Percentiles rank a stretch among this genome's conserved stretches.
phyloP scores from a whole-genome alignment of 2,329 filamentous ascomycete species.

The Echinosphaeria canescens region DNA sequence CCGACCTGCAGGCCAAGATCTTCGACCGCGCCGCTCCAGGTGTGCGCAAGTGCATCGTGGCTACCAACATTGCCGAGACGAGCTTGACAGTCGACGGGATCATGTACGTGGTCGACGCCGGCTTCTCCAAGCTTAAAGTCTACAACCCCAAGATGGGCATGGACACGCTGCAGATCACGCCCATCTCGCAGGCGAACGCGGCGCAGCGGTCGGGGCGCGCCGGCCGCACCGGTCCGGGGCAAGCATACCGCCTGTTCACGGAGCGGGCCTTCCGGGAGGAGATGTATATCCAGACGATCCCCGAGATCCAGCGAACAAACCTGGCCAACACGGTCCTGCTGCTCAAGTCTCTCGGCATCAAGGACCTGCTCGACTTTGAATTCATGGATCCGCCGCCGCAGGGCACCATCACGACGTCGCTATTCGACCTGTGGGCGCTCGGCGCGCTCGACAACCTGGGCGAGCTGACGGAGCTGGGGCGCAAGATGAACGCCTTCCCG shows the following conservation, averaged over 20 bases:
- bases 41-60: conserved; percentile 91
- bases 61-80: conserved; percentile 96
- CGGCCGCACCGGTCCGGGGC: conserved; percentile 84
- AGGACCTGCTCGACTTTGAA: conserved; percentile 86
- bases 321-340: conserved; percentile 86
- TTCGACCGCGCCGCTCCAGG: conserved; percentile 82
- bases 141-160: conserved; percentile 99
- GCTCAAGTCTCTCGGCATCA: conserved; percentile 84
- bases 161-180: conserved; percentile 95
- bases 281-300: conserved; percentile 90
- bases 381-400: conserved; percentile 99
- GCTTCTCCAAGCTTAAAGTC: conserved; percentile 94
- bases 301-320: conserved; percentile 93
- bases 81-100: conserved; percentile 97
- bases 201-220: conserved; percentile 86
- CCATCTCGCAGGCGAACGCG: conserved; percentile 91
- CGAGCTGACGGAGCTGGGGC: conserved; percentile 69
- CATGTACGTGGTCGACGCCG: conserved; percentile 95
- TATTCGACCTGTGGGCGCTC: conserved; percentile 94
- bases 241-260: conserved; percentile 84
- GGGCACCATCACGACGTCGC: conserved; percentile 89
- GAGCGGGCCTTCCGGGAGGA: conserved; percentile 93
- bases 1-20: conserved; percentile 92
- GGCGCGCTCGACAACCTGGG: conserved; percentile 88
- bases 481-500: conserved; percentile 90